Evolutionary conservation across 2,329 filamentous ascomycete species (phyloP), one percentile per base, ranked within the genome.

Genomic region (Xenoacremonium recifei): DNA sequence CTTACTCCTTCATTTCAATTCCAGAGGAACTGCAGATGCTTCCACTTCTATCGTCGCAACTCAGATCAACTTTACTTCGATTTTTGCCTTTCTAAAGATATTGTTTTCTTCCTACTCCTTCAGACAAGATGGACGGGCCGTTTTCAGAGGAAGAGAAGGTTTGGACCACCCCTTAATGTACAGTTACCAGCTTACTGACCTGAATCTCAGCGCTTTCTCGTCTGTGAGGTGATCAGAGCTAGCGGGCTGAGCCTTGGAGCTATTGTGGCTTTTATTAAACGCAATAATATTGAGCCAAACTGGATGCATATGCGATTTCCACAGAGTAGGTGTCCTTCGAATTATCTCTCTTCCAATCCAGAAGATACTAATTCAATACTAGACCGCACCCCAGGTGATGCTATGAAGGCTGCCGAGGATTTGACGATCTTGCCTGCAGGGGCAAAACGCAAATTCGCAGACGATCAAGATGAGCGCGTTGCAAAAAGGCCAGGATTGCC

Each of bases 191-290:
- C 9, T 10, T 44, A 32, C 47, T 47, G 35, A 48, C 36, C 16
- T 7, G 6, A 35, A 44, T 34, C 9, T n/a, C 54, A 81, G 77
- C 75, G 76, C 48, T 79, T 79, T 55, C 64, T 80, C 46, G 68
- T 81, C 42, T 74, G 70, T 42, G 77, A 81, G 60, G 75, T 80
- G 53, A 74, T 81, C 61, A 81, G 80, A 53, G 68, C 68, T 45
- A 80, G 76, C 63, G 60, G 67, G 21, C 61, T 80, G 44, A 70
- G 77, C 42, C 57, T 77, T 18, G 58, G 64, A 10, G 60, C 58
- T 15, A 59, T 81, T 21, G 68, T 71, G 16, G 62, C 64, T 11
- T 77, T 81, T 46, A 65, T 80, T 50, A 70, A 56, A 47, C 48
- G 55, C 29, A 61, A 70, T 44, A 60, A 59, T 9, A 53, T 74